phyloP scores from a whole-genome alignment of 2,329 filamentous ascomycete genomes.

The Microsporum canis region DNA sequence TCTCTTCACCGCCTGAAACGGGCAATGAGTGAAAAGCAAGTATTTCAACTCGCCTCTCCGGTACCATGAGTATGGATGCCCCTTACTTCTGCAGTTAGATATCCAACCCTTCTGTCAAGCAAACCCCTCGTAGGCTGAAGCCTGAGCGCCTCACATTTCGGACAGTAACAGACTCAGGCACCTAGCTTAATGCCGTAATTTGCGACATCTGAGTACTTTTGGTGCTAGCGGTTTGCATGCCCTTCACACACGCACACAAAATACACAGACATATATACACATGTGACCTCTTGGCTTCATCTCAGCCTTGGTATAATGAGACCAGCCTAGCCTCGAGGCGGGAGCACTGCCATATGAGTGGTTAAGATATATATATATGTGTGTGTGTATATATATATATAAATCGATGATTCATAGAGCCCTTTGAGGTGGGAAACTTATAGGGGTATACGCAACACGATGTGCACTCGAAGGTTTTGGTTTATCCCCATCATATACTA shows the following conservation, averaged over 20 bases:
- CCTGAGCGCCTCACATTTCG: conserved; percentile 16
- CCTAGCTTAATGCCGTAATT: background rate
- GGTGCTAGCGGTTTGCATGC: background rate
- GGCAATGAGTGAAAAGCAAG: background rate
- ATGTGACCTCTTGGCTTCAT: background rate
- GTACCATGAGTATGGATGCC: background rate
- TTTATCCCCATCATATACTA: background rate
- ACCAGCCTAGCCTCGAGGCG: background rate
- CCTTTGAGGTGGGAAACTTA: background rate
- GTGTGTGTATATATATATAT: no score
- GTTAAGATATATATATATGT: background rate
- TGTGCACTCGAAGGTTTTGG: background rate
- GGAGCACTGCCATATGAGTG: background rate
- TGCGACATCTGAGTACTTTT: background rate
- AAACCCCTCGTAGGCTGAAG: background rate
- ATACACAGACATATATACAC: background rate
- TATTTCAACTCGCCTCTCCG: background rate
- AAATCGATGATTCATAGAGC: background rate
- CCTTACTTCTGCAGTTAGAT: background rate
- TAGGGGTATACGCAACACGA: background rate
- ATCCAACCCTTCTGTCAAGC: background rate
- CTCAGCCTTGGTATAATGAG: background rate
- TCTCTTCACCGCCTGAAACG: conserved; percentile 3
- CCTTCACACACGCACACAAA: background rate
- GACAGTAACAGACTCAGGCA: conserved; percentile 6